Conservation (phyloP, 345 rosid genomes). For the Acer campestre region DNA sequence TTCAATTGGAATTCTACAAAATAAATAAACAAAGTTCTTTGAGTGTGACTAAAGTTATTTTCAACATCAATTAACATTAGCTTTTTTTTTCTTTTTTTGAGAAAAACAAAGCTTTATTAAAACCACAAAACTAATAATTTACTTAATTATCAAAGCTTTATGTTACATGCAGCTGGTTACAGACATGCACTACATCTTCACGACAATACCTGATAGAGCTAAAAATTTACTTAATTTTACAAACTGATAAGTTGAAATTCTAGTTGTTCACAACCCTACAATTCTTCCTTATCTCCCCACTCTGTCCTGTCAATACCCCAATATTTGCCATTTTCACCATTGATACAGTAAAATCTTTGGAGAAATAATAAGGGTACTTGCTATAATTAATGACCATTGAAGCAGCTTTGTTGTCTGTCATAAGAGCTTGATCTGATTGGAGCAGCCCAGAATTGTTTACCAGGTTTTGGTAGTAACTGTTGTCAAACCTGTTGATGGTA, state of each 20-base stretch:
- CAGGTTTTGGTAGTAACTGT: constrained; percentile 50
- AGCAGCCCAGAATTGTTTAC: constrained; percentile 54
- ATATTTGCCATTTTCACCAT: constrained; percentile 64
- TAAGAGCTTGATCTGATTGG: constrained; percentile 71
- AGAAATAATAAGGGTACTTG: constrained; percentile 52
- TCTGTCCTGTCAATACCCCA: constrained; percentile 55
- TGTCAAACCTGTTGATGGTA: constrained; percentile 48
- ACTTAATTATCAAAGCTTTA: too few species aligned
- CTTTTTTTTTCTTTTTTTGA: too few species aligned
- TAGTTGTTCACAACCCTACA: constrained; percentile 66
- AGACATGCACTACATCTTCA: too few species aligned
- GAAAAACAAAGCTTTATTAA: too few species aligned
- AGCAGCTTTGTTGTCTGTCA: constrained; percentile 50
- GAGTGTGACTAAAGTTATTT: too few species aligned
- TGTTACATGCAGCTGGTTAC: too few species aligned
- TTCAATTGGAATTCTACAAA: too few species aligned
- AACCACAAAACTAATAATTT: too few species aligned
- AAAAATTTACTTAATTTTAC: neutral
- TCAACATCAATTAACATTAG: too few species aligned
- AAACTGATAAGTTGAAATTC: constrained; percentile 3
- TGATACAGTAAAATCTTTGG: constrained; percentile 53
- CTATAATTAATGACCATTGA: constrained; percentile 50
- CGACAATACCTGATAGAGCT: too few species aligned
- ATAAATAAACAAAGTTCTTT: too few species aligned
- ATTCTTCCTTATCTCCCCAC: constrained; percentile 65